Evolutionary conservation across 2,329 filamentous ascomycete genomes (phyloP), one percentile per base, ranked within the genome.

Genomic region (Atkinsonella texensis): DNA sequence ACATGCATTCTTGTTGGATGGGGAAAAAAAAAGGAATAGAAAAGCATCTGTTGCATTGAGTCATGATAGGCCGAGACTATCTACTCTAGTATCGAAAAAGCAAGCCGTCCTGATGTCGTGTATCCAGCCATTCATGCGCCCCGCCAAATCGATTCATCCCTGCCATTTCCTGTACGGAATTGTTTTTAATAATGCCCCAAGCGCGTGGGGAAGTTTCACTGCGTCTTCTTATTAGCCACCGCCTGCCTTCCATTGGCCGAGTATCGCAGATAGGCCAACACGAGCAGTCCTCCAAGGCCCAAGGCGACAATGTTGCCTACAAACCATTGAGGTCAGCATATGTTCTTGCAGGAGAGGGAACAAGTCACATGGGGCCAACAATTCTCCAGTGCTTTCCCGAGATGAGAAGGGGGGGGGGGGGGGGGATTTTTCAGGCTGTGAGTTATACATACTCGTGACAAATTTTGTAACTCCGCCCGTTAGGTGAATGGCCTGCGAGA

Each of bases 401-500:
- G 20, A 23, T 23, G n/a, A n/a, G n/a, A n/a, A n/a, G n/a, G n/a
- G n/a, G n/a, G n/a, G n/a, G n/a, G n/a, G n/a, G n/a, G 20, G 20
- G 5, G 20, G 20, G 5, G 33, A 35, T 8, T 35, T 13, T 35
- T 35, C 33, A 46, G n/a, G 28, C 13, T 3, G 10, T 3, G 31
- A 9, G 6, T 5, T 6, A 48, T 3, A 48, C 67, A 55, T 59
- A 71, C 69, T 62, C 6, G 65, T 52, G 39, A 72, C 49, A 53
- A 72, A 71, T 50, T 68, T 70, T 54, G 66, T 64, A 31, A 70
- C 58, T 18, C 70, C 69, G 9, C 67, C 65, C 3, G 66, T 60
- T 15, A 71, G 58, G 15, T 72, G 64, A 11, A 68, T 58, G 3
- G 67, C 57, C 6, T 70, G 68, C 8, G 61, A 56, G 42, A 66